These are phyloP conservation scores for Fusarium humuli DNA, from an alignment of 2,329 filamentous ascomycete species.

Conservation along the genomic window DNA sequence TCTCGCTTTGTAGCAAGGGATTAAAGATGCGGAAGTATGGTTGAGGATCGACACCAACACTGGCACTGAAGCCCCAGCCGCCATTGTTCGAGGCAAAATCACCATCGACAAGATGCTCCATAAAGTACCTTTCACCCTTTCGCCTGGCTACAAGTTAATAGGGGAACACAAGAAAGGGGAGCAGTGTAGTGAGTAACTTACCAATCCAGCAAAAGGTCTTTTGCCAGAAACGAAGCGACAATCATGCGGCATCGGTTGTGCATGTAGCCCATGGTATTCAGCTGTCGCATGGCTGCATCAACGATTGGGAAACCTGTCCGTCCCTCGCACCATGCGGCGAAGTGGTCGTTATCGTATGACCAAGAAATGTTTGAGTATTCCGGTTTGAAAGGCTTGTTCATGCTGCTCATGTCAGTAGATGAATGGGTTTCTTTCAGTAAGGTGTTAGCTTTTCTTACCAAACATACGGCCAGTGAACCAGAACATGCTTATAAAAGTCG, in stretches of 20 bases:
- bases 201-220: slow-evolving; percentile 84
- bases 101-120: slow-evolving; percentile 82
- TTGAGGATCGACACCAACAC: slow-evolving; percentile 83
- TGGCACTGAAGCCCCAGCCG: slow-evolving; percentile 69
- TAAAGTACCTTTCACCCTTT: slow-evolving; percentile 83
- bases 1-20: slow-evolving; percentile 84
- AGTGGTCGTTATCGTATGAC: slow-evolving; percentile 78
- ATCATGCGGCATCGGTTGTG: slow-evolving; percentile 90
- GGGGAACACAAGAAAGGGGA: background rate
- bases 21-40: slow-evolving; percentile 95
- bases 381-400: slow-evolving; percentile 77
- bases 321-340: slow-evolving; percentile 79
- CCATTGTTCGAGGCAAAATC: slow-evolving; percentile 84
- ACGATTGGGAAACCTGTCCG: slow-evolving; percentile 85
- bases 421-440: no score
- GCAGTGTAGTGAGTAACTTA: background rate
- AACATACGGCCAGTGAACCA: slow-evolving; percentile 86
- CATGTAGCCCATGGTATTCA: slow-evolving; percentile 77
- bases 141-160: slow-evolving; percentile 57
- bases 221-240: slow-evolving; percentile 81
- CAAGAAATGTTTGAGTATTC: slow-evolving; percentile 86
- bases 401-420: slow-evolving; percentile 47
- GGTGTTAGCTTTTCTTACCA: slow-evolving; percentile 62
- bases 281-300: slow-evolving; percentile 86
- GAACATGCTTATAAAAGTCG: slow-evolving; percentile 88